These are phyloP conservation scores for Stephania japonica DNA, from an alignment of 164 flowering plant genomes.

Conservation along the genomic window DNA sequence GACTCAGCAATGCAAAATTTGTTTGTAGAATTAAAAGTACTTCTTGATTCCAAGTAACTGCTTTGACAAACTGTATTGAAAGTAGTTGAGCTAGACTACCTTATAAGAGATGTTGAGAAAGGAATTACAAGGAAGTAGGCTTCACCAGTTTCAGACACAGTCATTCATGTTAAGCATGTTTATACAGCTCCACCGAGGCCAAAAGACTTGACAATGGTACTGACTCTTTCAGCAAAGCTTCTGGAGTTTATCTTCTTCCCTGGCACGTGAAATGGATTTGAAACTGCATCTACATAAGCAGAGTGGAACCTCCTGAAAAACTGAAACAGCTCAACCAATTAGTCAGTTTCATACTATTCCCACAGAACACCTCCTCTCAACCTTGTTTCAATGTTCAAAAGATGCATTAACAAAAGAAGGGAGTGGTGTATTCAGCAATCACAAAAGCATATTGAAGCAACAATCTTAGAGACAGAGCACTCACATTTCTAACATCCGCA, in stretches of 20 bases:
- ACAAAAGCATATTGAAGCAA: background rate
- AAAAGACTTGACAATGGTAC: slow-evolving; percentile 76
- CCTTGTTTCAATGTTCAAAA: background rate
- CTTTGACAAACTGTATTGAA: background rate
- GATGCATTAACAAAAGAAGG: background rate
- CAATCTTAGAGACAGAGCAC: slow-evolving; percentile 16
- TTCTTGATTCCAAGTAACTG: background rate
- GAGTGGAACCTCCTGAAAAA: slow-evolving; percentile 93
- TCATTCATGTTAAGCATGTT: background rate
- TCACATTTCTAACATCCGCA: slow-evolving; percentile 94
- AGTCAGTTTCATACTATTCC: background rate
- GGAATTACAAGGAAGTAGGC: background rate
- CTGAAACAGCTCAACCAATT: slow-evolving; percentile 26
- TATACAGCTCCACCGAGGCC: slow-evolving; percentile 43
- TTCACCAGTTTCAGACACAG: background rate
- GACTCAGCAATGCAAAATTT: background rate
- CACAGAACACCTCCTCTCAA: background rate
- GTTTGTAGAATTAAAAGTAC: background rate
- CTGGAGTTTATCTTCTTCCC: slow-evolving; percentile 92
- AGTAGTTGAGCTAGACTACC: background rate
- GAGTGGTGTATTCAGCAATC: background rate
- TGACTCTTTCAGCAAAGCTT: slow-evolving; percentile 78
- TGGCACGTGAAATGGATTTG: slow-evolving; percentile 95
- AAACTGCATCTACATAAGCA: slow-evolving; percentile 95
- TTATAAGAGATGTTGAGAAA: background rate